These are phyloP conservation scores for Handroanthus guayacan DNA, from an alignment of 257 asterid genomes.

Conservation along the genomic window DNA sequence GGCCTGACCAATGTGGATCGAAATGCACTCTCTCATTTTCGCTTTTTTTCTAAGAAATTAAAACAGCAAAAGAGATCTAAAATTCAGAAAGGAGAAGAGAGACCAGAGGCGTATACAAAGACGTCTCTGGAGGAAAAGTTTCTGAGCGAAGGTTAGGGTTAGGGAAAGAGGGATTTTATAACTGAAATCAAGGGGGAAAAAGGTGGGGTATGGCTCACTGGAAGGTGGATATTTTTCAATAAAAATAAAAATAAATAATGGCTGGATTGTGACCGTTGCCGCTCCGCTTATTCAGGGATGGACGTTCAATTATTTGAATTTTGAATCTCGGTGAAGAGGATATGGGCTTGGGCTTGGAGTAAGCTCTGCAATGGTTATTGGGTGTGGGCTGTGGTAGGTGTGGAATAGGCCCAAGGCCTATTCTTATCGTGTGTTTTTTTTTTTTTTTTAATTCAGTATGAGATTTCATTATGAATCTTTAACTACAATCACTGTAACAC, in stretches of 20 bases:
- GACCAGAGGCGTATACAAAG: conserved; percentile 60
- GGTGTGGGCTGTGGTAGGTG: not conserved
- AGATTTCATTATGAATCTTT: too few species aligned
- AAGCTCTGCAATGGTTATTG: not conserved
- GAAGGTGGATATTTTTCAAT: conserved; percentile 4
- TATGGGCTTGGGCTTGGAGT: conserved; percentile 9
- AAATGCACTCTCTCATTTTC: conserved; percentile 96
- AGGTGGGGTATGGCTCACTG: not conserved
- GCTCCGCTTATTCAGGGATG: conserved; percentile 37
- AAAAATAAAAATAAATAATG: not conserved
- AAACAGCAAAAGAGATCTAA: not conserved
- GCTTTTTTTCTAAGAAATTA: not conserved
- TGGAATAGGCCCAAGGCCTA: not conserved
- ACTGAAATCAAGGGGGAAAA: not conserved
- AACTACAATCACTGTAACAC: too few species aligned
- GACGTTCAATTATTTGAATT: conserved; percentile 19
- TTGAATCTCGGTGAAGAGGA: conserved; percentile 1
- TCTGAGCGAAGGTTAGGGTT: conserved; percentile 16
- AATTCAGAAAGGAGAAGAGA: not conserved
- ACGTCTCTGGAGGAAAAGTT: conserved; percentile 46
- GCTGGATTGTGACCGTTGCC: conserved; percentile 40
- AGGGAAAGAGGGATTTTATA: conserved; percentile 33
- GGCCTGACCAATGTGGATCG: conserved; percentile 98
- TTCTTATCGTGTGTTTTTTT: too few species aligned
- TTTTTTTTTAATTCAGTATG: too few species aligned